phyloP scores from a whole-genome alignment of 2,329 filamentous ascomycete genomes.

The Penicillium nordicum region DNA sequence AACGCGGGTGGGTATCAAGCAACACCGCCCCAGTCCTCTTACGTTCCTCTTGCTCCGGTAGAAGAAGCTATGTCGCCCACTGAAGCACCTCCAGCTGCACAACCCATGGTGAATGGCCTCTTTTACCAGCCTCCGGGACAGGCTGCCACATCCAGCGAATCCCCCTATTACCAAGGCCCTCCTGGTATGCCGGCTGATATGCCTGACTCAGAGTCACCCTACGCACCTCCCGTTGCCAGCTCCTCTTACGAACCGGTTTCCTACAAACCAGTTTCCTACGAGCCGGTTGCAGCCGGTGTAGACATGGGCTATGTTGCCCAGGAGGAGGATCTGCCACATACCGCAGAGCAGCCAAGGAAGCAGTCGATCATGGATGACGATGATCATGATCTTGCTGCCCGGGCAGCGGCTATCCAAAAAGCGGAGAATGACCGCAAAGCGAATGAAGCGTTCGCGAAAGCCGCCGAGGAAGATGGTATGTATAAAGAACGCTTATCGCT shows the following conservation, averaged over 20 bases:
- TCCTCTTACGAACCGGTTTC: conserved; percentile 28
- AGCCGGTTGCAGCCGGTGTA: conserved; percentile 11
- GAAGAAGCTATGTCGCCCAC: conserved; percentile 35
- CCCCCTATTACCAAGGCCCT: conserved; percentile 28
- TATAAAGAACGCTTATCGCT: background rate
- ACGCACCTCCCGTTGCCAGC: conserved; percentile 29
- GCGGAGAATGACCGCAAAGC: conserved; percentile 68
- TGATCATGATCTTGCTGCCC: conserved; percentile 61
- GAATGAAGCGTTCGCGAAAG: conserved; percentile 79
- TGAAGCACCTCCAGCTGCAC: conserved; percentile 18
- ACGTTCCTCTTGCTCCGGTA: conserved; percentile 41
- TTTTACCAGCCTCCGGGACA: conserved; percentile 24
- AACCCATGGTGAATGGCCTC: conserved; percentile 25
- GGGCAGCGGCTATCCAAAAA: conserved; percentile 51
- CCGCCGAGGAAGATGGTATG: conserved; percentile 66
- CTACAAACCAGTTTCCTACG: background rate
- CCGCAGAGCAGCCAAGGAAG: conserved; percentile 63
- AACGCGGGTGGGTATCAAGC: conserved; percentile 33
- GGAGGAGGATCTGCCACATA: conserved; percentile 47
- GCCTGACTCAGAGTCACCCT: conserved; percentile 25
- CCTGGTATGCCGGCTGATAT: conserved; percentile 18
- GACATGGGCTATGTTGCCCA: conserved; percentile 33
- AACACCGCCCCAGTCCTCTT: conserved; percentile 38
- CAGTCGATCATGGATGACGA: conserved; percentile 80
- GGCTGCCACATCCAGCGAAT: conserved; percentile 8